Base-by-base conservation (phyloP, 2,329 filamentous ascomycete species). In the Stagonosporopsis rhizophila region DNA sequence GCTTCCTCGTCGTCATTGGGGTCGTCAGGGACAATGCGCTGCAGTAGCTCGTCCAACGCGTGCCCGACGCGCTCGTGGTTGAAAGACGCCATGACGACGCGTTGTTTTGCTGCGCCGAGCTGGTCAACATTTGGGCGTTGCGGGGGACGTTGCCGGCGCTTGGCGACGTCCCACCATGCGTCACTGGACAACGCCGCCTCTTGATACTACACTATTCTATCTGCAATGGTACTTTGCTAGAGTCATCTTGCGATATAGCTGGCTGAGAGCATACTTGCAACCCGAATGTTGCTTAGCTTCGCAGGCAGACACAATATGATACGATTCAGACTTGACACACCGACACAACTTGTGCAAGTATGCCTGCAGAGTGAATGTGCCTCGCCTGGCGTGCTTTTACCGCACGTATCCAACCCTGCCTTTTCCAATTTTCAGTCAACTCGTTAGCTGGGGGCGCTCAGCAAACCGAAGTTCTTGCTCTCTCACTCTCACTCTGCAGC, bases 41-140 rank as follows among this genome's bases (percentile, higher is more conserved):
- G 82, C 72, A 96, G 87, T 72, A 96, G 83, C 77, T 89, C 88
- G 74, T 90, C 86, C 73, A 96, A 87, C 74, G 90, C 91, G 75
- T 87, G 87, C 73, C 89, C 86, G 77, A 96, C 85, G 80, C 91
- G 90, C 76, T 86, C 78, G 37, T 66, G 66, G 61, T 74, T 73
- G 62, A 73, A 68, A 27, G 65, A 60, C 19, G 70, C 68, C 72
- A 74, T 73, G 60, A 27, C 53, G 70, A 63, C 69, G 68, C 71
- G 62, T 64, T 67, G 63, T 49, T 49, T 45, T 34, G 35, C 34
- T 22, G 17, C 27, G 28, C 41, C 20, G 49, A 30, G 44, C 44
- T 38, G 55, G 49, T 22, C 27, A 49, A 58, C 49, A 49, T 35
- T 42, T 37, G 50, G 39, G 6, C 52, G 46, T 46, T 58, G 47